Conservation (phyloP, 345 rosid species). For the Ricinus communis region DNA sequence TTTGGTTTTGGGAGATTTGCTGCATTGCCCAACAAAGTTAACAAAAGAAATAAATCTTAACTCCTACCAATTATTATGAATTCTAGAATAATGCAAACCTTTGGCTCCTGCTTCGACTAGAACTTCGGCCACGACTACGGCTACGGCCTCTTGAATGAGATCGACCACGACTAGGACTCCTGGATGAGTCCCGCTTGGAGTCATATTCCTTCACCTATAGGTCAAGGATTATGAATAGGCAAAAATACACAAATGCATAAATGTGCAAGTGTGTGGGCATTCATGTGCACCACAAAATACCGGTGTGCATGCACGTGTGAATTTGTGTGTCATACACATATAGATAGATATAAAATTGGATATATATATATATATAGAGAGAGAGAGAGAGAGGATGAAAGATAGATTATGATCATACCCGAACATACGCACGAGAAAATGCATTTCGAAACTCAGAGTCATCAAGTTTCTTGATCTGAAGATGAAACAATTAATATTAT, state of each 20-base stretch:
- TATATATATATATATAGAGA: background rate
- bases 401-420: conserved; percentile 21
- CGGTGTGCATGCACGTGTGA: background rate
- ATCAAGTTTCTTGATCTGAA: conserved; percentile 38
- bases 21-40: conserved; percentile 31
- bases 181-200: conserved; percentile 34
- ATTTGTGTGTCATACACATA: too few relatives aligned
- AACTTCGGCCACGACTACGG: conserved; percentile 48
- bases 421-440: conserved; percentile 33
- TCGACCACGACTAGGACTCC: conserved; percentile 34
- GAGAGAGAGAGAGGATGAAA: background rate
- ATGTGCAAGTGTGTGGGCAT: background rate
- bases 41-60: conserved; percentile 14
- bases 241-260: background rate
- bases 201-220: conserved; percentile 36
- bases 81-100: conserved; percentile 37
- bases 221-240: background rate
- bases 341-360: too few relatives aligned
- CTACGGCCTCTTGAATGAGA: conserved; percentile 31
- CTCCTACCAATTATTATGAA: background rate
- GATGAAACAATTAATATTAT: background rate
- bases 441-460: conserved; percentile 39
- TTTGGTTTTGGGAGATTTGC: conserved; percentile 75
- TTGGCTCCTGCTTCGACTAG: conserved; percentile 46
- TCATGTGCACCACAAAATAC: too few relatives aligned